Conservation (phyloP, 192 early-diverging fungal species). For the Thoreauomyces humboldtii region DNA sequence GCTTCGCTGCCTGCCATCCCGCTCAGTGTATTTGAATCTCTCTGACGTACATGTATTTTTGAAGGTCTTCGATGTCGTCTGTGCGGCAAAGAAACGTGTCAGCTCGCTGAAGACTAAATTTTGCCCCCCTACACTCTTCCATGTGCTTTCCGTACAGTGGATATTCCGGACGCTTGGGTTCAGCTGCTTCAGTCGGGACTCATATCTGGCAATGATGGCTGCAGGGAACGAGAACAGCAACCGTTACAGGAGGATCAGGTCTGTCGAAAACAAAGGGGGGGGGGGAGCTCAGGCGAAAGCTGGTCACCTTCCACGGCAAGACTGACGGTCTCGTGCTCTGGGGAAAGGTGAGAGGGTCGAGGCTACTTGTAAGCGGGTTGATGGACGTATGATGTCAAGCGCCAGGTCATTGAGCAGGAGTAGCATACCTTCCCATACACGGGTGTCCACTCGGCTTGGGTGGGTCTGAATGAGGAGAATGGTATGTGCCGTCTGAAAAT, state of each 20-base stretch:
- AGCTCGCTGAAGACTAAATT: background rate
- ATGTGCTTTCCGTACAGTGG: constrained; percentile 17
- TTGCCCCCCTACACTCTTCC: background rate
- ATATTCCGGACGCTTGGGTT: constrained; percentile 25
- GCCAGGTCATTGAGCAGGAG: too few species aligned
- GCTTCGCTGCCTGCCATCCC: too few species aligned
- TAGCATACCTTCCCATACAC: constrained; percentile 8
- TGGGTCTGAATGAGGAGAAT: constrained; percentile 8
- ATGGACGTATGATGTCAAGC: too few species aligned
- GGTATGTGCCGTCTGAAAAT: too few species aligned
- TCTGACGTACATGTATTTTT: constrained; percentile 24
- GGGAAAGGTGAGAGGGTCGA: background rate
- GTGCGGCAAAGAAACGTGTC: background rate
- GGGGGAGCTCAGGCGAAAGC: too few species aligned
- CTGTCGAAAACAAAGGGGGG: too few species aligned
- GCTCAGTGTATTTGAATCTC: too few species aligned
- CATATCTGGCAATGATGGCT: constrained; percentile 21
- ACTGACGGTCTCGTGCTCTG: constrained; percentile 6
- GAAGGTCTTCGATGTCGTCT: constrained; percentile 26
- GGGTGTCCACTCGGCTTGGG: background rate
- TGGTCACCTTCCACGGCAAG: constrained; percentile 11
- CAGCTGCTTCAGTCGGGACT: constrained; percentile 16
- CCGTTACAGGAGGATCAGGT: too few species aligned
- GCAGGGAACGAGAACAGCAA: too few species aligned
- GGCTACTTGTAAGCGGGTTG: too few species aligned